These are phyloP conservation scores for Nicotiana paniculata DNA, from an alignment of 257 asterid species.

Conservation along the genomic window DNA sequence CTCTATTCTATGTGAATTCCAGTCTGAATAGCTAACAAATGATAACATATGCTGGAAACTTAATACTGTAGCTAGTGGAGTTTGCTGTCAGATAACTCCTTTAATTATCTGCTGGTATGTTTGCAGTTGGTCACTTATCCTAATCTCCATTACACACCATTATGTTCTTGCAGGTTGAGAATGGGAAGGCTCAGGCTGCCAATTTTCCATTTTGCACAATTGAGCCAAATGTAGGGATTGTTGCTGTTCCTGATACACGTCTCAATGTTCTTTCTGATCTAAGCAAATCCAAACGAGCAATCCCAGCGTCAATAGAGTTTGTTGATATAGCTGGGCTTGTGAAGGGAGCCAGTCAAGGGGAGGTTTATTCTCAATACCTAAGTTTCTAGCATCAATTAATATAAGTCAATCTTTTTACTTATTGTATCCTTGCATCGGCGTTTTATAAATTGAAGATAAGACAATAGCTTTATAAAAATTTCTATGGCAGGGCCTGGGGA, in stretches of 20 bases:
- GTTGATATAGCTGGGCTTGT: constrained; percentile 99
- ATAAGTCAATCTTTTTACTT: background rate
- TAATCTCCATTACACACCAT: background rate
- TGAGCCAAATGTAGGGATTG: constrained; percentile 93
- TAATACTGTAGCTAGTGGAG: background rate
- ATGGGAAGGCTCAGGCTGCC: constrained; percentile 99
- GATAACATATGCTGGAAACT: background rate
- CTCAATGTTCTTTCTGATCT: constrained; percentile 76
- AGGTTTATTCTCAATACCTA: constrained; percentile 41
- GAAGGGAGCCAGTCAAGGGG: constrained; percentile 99
- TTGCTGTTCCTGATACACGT: constrained; percentile 93
- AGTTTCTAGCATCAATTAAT: background rate
- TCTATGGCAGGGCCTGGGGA: constrained; percentile 83
- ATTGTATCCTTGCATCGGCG: background rate
- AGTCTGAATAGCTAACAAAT: background rate
- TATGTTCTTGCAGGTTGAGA: constrained; percentile 66
- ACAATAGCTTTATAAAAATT: background rate
- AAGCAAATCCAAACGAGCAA: constrained; percentile 77
- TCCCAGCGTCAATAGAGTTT: constrained; percentile 90
- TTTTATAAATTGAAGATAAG: background rate
- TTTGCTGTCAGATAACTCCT: background rate
- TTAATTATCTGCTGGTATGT: background rate
- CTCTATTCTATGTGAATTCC: background rate
- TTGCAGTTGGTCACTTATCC: background rate
- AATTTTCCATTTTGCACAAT: constrained; percentile 95